phyloP scores from a whole-genome alignment of 2,329 filamentous ascomycete species.

The Xylariaceae sp. region DNA sequence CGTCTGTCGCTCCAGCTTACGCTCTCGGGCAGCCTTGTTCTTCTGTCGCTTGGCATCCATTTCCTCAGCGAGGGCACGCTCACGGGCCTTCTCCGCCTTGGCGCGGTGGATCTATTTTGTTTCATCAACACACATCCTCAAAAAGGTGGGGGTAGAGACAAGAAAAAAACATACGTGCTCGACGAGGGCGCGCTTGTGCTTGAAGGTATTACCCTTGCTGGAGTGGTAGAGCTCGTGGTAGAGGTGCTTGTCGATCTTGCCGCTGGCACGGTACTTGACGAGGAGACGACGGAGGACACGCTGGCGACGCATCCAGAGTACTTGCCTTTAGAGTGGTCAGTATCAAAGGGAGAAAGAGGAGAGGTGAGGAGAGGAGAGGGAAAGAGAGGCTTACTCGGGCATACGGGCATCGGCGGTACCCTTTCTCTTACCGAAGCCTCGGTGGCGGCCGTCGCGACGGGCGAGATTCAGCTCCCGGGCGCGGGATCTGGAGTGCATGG shows the following conservation, averaged over 20 bases:
- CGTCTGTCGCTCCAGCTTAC: slow-evolving; percentile 86
- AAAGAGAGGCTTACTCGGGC: slow-evolving; percentile 74
- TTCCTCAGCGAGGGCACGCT: slow-evolving; percentile 95
- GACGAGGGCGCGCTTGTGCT: slow-evolving; percentile 99
- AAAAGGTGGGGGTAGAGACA: no score
- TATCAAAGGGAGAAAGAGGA: background rate
- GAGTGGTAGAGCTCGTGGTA: slow-evolving; percentile 99
- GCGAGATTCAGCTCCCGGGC: slow-evolving; percentile 93
- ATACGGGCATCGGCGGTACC: slow-evolving; percentile 99
- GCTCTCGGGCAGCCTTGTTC: slow-evolving; percentile 99
- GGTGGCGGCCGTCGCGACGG: slow-evolving; percentile 93
- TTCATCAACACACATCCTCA: no score
- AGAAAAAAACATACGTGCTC: slow-evolving; percentile 87
- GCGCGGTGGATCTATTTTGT: slow-evolving; percentile 99
- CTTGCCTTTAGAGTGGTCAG: slow-evolving; percentile 60
- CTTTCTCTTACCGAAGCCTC: slow-evolving; percentile 99
- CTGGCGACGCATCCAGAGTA: slow-evolving; percentile 99
- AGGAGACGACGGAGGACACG: slow-evolving; percentile 98
- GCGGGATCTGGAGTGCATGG: slow-evolving; percentile 97
- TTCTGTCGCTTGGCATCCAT: slow-evolving; percentile 99
- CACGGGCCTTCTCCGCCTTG: slow-evolving; percentile 98
- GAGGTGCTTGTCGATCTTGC: slow-evolving; percentile 99
- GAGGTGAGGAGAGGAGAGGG: no score
- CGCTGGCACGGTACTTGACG: slow-evolving; percentile 98
- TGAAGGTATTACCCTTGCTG: slow-evolving; percentile 99